A percentile compares a stretch with the other conserved stretches of the same genome.
Evolutionary conservation across 2,329 filamentous ascomycete species (phyloP).

Genomic region (Ascomycota sp.): DNA sequence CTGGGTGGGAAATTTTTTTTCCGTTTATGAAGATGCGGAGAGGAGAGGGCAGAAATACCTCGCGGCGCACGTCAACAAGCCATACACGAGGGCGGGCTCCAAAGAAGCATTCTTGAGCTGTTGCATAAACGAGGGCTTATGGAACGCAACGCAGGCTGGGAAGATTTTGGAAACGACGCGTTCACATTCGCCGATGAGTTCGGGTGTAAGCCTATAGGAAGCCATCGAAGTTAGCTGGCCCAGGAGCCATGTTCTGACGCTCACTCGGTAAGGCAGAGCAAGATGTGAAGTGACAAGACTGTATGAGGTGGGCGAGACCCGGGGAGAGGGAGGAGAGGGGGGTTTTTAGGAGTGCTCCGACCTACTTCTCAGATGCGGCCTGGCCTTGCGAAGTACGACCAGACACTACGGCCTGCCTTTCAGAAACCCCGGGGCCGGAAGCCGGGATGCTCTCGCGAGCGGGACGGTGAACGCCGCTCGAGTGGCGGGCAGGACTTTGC

Average conservation of each 20-base stretch:
- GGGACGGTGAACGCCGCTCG: constrained; percentile 25
- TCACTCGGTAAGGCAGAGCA: no score
- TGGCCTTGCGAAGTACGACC: constrained; percentile 26
- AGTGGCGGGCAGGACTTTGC: constrained; percentile 31
- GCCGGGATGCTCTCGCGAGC: constrained; percentile 33
- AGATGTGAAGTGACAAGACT: no score
- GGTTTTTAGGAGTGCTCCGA: no score
- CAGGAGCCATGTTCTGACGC: no score
- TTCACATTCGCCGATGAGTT: constrained; percentile 37
- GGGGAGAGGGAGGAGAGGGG: no score
- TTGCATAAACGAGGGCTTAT: constrained; percentile 40
- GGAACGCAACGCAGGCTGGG: constrained; percentile 40
- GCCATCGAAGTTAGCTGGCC: not conserved
- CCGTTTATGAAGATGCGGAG: constrained; percentile 3
- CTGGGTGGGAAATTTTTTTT: no score
- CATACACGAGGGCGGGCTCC: constrained; percentile 35
- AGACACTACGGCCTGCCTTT: constrained; percentile 20
- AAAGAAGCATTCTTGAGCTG: constrained; percentile 36
- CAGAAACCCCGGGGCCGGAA: constrained; percentile 25
- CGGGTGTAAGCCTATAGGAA: constrained; percentile 28
- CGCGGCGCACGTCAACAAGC: constrained; percentile 34
- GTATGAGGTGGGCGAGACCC: no score
- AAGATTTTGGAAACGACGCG: constrained; percentile 39
- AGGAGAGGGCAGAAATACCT: constrained; percentile 21
- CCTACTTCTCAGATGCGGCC: constrained; percentile 33